Conservation (phyloP, 139 green algal species). For the Chlorella ohadii region DNA sequence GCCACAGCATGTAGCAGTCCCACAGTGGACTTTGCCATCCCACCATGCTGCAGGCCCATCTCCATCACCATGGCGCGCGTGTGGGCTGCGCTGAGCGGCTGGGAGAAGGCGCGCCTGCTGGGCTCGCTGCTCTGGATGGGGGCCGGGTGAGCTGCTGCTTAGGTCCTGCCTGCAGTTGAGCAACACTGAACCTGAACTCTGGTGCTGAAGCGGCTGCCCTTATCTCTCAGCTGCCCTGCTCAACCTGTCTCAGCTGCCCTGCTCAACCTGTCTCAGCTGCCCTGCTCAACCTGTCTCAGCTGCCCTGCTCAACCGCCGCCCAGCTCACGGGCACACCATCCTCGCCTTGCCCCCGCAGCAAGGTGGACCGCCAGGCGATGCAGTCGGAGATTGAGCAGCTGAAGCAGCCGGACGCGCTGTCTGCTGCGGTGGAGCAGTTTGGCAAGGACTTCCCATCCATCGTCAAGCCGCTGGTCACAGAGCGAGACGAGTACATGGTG, state of each 20-base stretch:
- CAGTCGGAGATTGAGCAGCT: neutral
- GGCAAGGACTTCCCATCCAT: neutral
- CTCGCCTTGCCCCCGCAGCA: neutral
- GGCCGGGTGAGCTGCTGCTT: neutral
- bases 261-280: too few species aligned
- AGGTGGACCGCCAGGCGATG: neutral
- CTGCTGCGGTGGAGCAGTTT: neutral
- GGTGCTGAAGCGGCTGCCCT: too few species aligned
- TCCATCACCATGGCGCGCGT: conserved; percentile 5
- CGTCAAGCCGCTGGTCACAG: neutral
- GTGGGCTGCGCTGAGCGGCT: neutral
- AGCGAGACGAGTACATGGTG: conserved; percentile 10
- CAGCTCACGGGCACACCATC: too few species aligned
- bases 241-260: neutral
- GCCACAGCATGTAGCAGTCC: too few species aligned
- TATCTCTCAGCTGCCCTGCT: too few species aligned
- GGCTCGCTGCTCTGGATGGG: neutral
- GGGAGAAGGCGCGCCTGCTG: conserved; percentile 5
- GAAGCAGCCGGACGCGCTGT: neutral
- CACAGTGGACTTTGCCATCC: too few species aligned
- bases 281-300: neutral
- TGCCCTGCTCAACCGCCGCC: too few species aligned
- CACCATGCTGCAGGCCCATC: neutral
- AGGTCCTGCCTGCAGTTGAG: neutral
- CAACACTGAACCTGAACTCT: too few species aligned